phyloP scores from a whole-genome alignment of 2,329 filamentous ascomycete species.

The Davidsoniella virescens region DNA sequence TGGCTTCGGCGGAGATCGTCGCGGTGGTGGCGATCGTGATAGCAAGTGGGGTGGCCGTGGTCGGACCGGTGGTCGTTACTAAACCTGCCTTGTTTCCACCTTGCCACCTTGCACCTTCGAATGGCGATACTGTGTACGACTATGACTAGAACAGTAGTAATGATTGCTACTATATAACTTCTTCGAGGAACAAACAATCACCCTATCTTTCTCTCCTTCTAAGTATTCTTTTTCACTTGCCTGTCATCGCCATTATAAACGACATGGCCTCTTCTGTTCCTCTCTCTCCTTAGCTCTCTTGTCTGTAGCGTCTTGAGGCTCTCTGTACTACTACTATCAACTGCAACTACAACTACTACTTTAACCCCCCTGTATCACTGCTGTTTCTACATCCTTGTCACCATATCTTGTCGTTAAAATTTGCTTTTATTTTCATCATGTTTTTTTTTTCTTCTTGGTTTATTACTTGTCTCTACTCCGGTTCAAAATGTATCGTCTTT shows the following conservation, averaged over 20 bases:
- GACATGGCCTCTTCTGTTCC: not conserved
- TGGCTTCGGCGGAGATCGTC: conserved; percentile 12
- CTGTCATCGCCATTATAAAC: not conserved
- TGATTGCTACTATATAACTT: too few species aligned
- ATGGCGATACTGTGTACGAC: conserved; percentile 1
- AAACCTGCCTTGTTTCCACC: not conserved
- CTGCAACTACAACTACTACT: not conserved
- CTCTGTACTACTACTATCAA: not conserved
- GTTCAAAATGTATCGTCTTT: not conserved
- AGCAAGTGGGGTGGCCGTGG: conserved; percentile 2
- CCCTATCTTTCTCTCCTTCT: not conserved
- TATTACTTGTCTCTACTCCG: not conserved
- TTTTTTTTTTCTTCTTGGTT: not conserved
- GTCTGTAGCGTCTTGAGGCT: not conserved
- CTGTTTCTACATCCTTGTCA: not conserved
- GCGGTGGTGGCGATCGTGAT: conserved; percentile 5
- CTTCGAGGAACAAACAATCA: too few species aligned
- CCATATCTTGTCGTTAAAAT: not conserved
- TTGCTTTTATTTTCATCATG: not conserved
- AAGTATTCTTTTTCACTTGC: not conserved
- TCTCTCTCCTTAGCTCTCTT: not conserved
- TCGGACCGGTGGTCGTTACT: conserved; percentile 6
- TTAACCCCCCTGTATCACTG: not conserved
- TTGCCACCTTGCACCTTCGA: not conserved
- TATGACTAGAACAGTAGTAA: not conserved